Conservation (phyloP, 1,284 basidiomycete genomes). For the Trametes versicolor region DNA sequence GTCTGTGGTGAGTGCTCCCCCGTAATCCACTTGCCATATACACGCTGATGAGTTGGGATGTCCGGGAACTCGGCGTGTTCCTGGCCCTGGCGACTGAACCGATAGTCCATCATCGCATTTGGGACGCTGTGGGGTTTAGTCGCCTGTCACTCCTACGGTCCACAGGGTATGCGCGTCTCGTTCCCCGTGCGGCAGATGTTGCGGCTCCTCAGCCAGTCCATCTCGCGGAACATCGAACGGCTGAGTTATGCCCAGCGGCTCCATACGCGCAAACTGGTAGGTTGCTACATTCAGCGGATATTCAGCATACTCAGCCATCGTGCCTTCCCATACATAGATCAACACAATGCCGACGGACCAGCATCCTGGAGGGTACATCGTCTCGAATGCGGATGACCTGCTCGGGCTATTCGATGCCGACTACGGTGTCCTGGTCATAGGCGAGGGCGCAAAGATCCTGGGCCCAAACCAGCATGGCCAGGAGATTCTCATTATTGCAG, state of each 20-base stretch:
- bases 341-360: conserved; percentile 79
- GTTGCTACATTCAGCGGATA: conserved; percentile 7
- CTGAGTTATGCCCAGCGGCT: conserved; percentile 84
- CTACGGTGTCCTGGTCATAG: conserved; percentile 86
- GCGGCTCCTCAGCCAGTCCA: conserved; percentile 82
- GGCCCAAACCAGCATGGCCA: conserved; percentile 86
- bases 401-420: conserved; percentile 88
- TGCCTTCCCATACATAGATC: conserved; percentile 59
- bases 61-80: conserved; percentile 13
- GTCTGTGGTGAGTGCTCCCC: conserved; percentile 69
- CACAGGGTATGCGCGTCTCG: conserved; percentile 83
- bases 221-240: conserved; percentile 87
- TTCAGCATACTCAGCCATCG: not conserved
- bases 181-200: conserved; percentile 89
- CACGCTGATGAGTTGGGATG: not conserved
- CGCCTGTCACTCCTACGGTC: conserved; percentile 85
- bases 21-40: not conserved
- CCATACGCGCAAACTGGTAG: conserved; percentile 78
- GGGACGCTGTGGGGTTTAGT: conserved; percentile 88
- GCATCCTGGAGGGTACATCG: conserved; percentile 86
- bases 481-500: conserved; percentile 85
- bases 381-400: conserved; percentile 88
- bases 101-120: conserved; percentile 85
- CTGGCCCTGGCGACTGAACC: not conserved
- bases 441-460: conserved; percentile 87